phyloP scores from a whole-genome alignment of 2,329 filamentous ascomycete species.

The Xylariales sp. region DNA sequence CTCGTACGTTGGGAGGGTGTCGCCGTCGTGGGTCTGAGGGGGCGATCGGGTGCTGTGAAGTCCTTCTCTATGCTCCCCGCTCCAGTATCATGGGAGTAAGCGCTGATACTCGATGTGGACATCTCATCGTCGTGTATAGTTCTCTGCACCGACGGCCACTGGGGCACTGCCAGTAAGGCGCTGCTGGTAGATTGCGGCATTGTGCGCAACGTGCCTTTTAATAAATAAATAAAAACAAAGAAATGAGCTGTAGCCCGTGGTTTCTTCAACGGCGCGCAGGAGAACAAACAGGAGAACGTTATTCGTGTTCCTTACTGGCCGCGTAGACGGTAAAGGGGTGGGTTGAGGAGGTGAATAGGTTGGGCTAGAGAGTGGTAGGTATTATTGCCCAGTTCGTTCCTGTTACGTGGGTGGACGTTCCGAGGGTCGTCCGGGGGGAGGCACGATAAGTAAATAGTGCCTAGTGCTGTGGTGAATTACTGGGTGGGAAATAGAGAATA shows the following conservation, averaged over 20 bases:
- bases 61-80: conserved; percentile 19
- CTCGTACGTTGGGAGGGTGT: conserved; percentile 31
- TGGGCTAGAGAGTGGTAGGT: too few species aligned
- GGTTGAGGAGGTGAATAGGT: too few species aligned
- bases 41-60: conserved; percentile 8
- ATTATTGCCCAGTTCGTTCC: too few species aligned
- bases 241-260: neutral
- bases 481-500: too few species aligned
- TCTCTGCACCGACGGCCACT: conserved; percentile 2
- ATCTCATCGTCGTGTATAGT: conserved; percentile 10
- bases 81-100: conserved; percentile 22
- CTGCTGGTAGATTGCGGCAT: neutral
- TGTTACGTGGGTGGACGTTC: too few species aligned
- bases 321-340: too few species aligned
- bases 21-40: conserved; percentile 21
- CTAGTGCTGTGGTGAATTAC: too few species aligned
- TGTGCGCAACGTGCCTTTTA: neutral
- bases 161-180: conserved; percentile 2
- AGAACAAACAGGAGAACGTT: too few species aligned
- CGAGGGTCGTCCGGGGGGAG: too few species aligned
- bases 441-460: too few species aligned
- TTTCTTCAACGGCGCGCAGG: too few species aligned
- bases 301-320: too few species aligned
- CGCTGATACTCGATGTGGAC: conserved; percentile 20
- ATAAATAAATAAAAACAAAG: neutral